Conservation (phyloP, 306 rosid genomes). For the Fragaria nilgerrensis region DNA sequence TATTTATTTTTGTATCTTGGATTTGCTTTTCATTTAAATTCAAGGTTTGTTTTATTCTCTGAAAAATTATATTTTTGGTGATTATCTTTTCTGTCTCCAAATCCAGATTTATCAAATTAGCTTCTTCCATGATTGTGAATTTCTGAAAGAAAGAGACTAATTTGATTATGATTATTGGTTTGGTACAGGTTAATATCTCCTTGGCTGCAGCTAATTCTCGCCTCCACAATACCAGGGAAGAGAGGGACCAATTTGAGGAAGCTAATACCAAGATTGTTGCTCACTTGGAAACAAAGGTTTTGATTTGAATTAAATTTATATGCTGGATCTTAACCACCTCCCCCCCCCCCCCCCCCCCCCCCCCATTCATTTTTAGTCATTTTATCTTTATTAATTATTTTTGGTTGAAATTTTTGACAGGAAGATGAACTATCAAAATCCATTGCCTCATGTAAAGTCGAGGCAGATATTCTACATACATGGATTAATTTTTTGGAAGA, state of each 20-base stretch:
- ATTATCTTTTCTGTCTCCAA: not conserved
- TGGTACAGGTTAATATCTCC: conserved; percentile 69
- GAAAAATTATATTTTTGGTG: not conserved
- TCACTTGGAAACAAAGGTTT: conserved; percentile 78
- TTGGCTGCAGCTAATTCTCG: conserved; percentile 90
- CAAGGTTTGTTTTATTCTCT: not conserved
- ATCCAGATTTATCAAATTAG: not conserved
- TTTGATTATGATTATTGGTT: conserved; percentile 8
- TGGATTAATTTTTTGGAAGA: conserved; percentile 98
- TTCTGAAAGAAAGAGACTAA: conserved; percentile 7
- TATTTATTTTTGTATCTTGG: not conserved
- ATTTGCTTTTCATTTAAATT: not conserved
- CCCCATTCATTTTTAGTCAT: not conserved
- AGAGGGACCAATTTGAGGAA: conserved; percentile 97
- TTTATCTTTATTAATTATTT: not conserved
- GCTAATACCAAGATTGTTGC: conserved; percentile 87
- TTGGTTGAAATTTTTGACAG: conserved; percentile 39
- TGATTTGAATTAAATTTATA: no score
- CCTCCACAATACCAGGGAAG: conserved; percentile 79
- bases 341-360: not conserved
- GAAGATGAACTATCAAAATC: conserved; percentile 85
- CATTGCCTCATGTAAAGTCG: conserved; percentile 60
- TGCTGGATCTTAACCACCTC: conserved; percentile 1
- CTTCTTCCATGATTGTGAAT: conserved; percentile 21
- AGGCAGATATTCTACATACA: conserved; percentile 76